These are phyloP conservation scores for Pichia sp. DNA, from an alignment of 1,139 yeast genomes.

Conservation along the genomic window DNA sequence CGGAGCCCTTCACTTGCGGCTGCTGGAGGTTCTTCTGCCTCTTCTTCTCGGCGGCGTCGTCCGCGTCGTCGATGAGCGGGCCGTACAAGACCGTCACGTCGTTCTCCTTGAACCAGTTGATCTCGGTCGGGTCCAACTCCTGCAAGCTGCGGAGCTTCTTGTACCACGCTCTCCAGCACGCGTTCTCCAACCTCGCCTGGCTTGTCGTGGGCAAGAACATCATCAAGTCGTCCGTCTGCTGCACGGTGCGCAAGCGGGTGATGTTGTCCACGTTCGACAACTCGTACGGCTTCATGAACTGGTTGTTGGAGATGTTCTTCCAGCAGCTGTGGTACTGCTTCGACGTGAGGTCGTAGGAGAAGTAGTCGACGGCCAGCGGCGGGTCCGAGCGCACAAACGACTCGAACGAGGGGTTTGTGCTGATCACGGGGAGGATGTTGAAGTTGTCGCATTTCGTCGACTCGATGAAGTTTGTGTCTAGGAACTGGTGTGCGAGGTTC, in stretches of 20 bases:
- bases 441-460: conserved; percentile 21
- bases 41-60: conserved; percentile 2
- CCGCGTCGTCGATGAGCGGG: conserved; percentile 40
- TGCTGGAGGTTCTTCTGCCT: background rate
- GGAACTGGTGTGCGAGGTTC: conserved; percentile 28
- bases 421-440: conserved; percentile 26
- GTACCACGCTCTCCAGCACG: conserved; percentile 89
- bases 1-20: background rate
- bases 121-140: conserved; percentile 68
- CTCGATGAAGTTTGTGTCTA: conserved; percentile 30
- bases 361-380: conserved; percentile 32
- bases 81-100: conserved; percentile 85
- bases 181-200: conserved; percentile 66
- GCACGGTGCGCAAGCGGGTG: conserved; percentile 20
- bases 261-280: conserved; percentile 28
- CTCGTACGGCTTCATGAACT: conserved; percentile 32
- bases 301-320: conserved; percentile 30
- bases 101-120: conserved; percentile 76
- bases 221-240: conserved; percentile 31
- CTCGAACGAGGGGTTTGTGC: conserved; percentile 16
- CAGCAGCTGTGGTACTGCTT: conserved; percentile 31
- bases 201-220: conserved; percentile 33
- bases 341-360: conserved; percentile 27
- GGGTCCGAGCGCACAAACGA: conserved; percentile 18
- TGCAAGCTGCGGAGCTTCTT: conserved; percentile 61